phyloP scores from a whole-genome alignment of 2,329 filamentous ascomycete genomes.

The Fusarium xyrophilum region DNA sequence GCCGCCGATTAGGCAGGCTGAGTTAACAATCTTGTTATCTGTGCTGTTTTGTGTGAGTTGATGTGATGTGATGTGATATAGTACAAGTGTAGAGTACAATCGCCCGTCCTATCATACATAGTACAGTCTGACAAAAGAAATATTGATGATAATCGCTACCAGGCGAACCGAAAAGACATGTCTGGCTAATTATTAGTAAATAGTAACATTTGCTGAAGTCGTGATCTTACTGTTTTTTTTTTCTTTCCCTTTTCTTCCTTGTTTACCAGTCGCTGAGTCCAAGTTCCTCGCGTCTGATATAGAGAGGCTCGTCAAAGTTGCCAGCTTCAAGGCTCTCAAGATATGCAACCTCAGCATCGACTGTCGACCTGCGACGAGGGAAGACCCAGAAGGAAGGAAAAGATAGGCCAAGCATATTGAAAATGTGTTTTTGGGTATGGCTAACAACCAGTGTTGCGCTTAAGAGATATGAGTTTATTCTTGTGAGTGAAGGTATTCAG shows the following conservation, averaged over 20 bases:
- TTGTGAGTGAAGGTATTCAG: background rate
- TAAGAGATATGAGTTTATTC: background rate
- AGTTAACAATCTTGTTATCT: constrained; percentile 7
- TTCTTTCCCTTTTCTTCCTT: background rate
- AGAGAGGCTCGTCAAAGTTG: constrained; percentile 29
- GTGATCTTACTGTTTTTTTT: background rate
- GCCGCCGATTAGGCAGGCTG: constrained; percentile 19
- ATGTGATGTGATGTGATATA: background rate
- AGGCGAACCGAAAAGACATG: constrained; percentile 12
- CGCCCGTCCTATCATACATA: background rate
- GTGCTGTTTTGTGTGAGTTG: background rate
- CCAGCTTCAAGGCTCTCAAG: constrained; percentile 26
- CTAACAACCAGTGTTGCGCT: background rate
- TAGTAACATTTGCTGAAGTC: background rate
- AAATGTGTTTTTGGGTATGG: background rate
- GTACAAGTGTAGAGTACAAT: background rate
- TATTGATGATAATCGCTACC: constrained; percentile 1
- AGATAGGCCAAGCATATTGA: constrained; percentile 34
- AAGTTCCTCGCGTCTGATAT: constrained; percentile 17
- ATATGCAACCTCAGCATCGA: constrained; percentile 20
- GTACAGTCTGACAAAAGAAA: background rate
- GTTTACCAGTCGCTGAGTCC: constrained; percentile 29
- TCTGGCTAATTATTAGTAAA: background rate
- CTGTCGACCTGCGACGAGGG: constrained; percentile 28
- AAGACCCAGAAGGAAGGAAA: constrained; percentile 29